Percentiles rank a stretch among this genome's conserved stretches.
Evolutionary conservation across 371 early-diverging fungal species (phyloP).

Genomic region (Fennellomyces sp.): DNA sequence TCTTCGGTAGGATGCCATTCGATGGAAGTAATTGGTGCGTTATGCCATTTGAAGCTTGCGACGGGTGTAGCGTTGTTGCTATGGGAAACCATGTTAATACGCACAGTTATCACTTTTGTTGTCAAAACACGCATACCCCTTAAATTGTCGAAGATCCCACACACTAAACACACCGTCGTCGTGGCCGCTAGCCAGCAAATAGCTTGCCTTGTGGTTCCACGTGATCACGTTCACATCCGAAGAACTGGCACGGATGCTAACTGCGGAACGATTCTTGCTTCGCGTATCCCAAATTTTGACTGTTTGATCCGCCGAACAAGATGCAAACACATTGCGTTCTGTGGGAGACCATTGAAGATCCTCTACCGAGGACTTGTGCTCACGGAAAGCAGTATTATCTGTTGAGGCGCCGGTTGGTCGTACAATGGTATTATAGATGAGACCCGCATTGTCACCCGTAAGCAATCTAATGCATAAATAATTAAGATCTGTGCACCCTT

Average conservation of each 20-base stretch:
- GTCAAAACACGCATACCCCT: conserved; percentile 17
- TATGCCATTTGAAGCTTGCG: conserved; percentile 97
- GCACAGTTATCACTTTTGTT: too few relatives aligned
- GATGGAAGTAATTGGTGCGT: conserved; percentile 90
- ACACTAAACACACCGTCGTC: conserved; percentile 94
- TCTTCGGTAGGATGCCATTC: conserved; percentile 97
- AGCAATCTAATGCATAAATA: conserved; percentile 58
- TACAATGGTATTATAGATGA: conserved; percentile 81
- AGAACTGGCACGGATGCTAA: conserved; percentile 83
- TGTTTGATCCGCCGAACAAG: conserved; percentile 87
- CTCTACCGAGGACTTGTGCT: conserved; percentile 89
- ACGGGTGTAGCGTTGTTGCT: conserved; percentile 74
- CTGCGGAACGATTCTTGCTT: conserved; percentile 70
- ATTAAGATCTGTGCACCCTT: background rate
- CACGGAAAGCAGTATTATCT: conserved; percentile 76
- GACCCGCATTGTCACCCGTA: conserved; percentile 83
- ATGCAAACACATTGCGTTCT: conserved; percentile 91
- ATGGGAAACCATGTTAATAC: conserved; percentile 20
- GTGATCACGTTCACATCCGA: conserved; percentile 95
- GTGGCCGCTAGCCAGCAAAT: conserved; percentile 91
- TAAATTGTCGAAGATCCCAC: conserved; percentile 93
- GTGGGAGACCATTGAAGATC: conserved; percentile 97
- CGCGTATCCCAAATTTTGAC: conserved; percentile 96
- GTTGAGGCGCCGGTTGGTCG: conserved; percentile 64
- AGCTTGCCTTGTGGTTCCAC: conserved; percentile 85